Conservation (phyloP, 148 eudicot species). For the Rhododendron griersonianum region DNA sequence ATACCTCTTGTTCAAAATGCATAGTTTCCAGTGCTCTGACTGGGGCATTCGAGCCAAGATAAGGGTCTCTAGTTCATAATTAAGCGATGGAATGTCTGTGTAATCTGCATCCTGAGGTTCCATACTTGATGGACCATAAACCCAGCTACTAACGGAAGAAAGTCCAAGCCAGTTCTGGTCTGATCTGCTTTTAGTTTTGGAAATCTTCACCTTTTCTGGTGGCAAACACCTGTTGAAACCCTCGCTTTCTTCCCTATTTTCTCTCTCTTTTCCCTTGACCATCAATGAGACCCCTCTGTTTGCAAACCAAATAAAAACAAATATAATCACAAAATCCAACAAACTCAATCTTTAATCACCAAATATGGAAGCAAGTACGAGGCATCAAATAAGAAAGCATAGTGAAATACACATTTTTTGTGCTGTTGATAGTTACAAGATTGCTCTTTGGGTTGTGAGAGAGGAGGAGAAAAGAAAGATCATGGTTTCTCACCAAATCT, state of each 20-base stretch:
- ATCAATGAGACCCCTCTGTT: slow-evolving; percentile 18
- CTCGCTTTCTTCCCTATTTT: slow-evolving; percentile 10
- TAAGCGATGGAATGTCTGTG: slow-evolving; percentile 26
- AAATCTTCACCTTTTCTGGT: slow-evolving; percentile 26
- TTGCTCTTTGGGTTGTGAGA: not conserved
- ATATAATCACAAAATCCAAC: not conserved
- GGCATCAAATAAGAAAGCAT: not conserved
- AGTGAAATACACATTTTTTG: not conserved
- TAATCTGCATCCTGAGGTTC: slow-evolving; percentile 61
- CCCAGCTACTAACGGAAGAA: slow-evolving; percentile 6
- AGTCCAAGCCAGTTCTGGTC: slow-evolving; percentile 1
- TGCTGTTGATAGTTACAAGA: not conserved
- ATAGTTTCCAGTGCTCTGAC: slow-evolving; percentile 34
- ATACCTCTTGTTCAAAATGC: slow-evolving; percentile 29
- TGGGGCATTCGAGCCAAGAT: slow-evolving; percentile 38
- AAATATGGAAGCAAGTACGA: not conserved
- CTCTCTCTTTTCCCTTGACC: slow-evolving; percentile 27
- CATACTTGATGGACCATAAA: slow-evolving; percentile 16
- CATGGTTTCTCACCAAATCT: not conserved
- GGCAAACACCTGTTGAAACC: slow-evolving; percentile 12
- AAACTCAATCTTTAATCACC: not conserved
- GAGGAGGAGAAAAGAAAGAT: not conserved
- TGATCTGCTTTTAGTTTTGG: slow-evolving; percentile 9
- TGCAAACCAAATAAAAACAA: slow-evolving; percentile 11
- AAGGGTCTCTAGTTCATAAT: slow-evolving; percentile 42